Conservation (phyloP, 73 alveolate genomes). For the Blepharisma japonicum region DNA sequence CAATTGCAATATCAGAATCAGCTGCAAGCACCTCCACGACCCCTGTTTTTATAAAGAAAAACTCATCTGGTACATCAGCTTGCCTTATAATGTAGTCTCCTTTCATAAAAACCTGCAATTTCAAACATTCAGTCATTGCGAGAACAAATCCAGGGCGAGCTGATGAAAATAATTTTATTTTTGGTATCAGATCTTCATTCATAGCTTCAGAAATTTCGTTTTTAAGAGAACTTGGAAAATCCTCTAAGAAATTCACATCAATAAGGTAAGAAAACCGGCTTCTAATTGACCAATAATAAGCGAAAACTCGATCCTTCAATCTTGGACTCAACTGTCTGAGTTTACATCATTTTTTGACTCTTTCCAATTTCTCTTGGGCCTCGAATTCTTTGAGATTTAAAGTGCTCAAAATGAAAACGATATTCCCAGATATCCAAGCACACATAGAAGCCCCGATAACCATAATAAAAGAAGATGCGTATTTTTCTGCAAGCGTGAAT, state of each 20-base stretch:
- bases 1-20: slow-evolving; percentile 45
- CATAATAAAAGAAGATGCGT: too few relatives aligned
- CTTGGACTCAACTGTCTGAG: too few relatives aligned
- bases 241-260: not conserved
- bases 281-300: too few relatives aligned
- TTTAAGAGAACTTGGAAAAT: slow-evolving; percentile 45
- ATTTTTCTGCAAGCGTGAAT: too few relatives aligned
- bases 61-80: slow-evolving; percentile 49
- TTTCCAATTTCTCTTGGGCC: too few relatives aligned
- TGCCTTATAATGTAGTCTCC: slow-evolving; percentile 36
- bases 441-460: too few relatives aligned
- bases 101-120: slow-evolving; percentile 36
- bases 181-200: slow-evolving; percentile 42
- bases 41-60: slow-evolving; percentile 56
- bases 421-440: too few relatives aligned
- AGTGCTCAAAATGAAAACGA: too few relatives aligned
- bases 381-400: too few relatives aligned
- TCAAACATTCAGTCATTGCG: slow-evolving; percentile 35
- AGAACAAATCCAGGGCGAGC: slow-evolving; percentile 54
- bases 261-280: too few relatives aligned
- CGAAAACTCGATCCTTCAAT: too few relatives aligned
- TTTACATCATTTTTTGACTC: too few relatives aligned
- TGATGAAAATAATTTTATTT: slow-evolving; percentile 50
- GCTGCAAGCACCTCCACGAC: slow-evolving; percentile 47
- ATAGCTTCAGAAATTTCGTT: slow-evolving; percentile 49